These are phyloP conservation scores for Neurospora sp. DNA, from an alignment of 495 filamentous ascomycete species.

Conservation along the genomic window DNA sequence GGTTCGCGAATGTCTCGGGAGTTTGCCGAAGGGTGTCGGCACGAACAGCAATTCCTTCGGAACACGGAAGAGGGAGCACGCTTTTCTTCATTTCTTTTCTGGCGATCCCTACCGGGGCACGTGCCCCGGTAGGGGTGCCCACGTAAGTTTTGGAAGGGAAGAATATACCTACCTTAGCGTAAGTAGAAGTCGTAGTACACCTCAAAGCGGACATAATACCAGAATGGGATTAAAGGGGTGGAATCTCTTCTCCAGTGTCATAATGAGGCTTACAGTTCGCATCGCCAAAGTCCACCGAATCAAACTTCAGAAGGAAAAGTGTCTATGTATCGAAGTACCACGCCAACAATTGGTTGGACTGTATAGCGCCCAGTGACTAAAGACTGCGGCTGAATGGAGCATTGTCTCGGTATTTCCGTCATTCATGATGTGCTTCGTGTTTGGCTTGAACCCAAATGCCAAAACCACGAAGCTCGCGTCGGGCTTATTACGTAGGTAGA, in stretches of 20 bases:
- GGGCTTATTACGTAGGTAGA: background rate
- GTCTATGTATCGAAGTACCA: too few relatives aligned
- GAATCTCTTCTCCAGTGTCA: background rate
- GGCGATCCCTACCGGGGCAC: too few relatives aligned
- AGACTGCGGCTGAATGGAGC: background rate
- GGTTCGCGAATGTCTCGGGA: background rate
- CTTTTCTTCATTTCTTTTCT: background rate
- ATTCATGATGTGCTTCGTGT: background rate
- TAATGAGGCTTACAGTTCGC: background rate
- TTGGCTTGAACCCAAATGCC: background rate
- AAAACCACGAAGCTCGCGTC: background rate
- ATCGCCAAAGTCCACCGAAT: too few relatives aligned
- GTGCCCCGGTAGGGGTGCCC: too few relatives aligned
- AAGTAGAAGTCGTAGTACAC: background rate
- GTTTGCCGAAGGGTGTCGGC: background rate
- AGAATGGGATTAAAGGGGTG: background rate
- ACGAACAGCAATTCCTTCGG: background rate
- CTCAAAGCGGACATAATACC: background rate
- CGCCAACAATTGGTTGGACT: too few relatives aligned
- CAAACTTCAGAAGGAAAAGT: too few relatives aligned
- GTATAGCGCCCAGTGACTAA: background rate
- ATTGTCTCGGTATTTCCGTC: background rate
- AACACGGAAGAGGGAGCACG: background rate
- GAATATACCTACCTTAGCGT: background rate
- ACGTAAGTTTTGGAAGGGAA: background rate